Percentiles rank a stretch among this genome's conserved stretches.
Evolutionary conservation across 345 rosid genomes (phyloP).

Genomic region (Euphorbia pulcherrima): DNA sequence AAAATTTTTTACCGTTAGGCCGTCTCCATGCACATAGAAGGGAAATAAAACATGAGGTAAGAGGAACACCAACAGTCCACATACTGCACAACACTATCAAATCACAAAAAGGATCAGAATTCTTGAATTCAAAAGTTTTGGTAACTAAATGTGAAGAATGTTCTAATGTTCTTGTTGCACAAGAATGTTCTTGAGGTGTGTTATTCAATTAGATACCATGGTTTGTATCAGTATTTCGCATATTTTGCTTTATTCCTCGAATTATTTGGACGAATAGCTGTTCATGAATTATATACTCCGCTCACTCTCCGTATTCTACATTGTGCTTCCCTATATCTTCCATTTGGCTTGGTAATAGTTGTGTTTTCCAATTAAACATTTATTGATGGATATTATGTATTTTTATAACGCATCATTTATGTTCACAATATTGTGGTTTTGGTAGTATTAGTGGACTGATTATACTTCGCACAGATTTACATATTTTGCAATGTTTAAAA

Average conservation of each 20-base stretch:
- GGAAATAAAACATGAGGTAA: slow-evolving; percentile 61
- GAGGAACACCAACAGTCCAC: slow-evolving; percentile 49
- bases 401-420: neutral
- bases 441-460: neutral
- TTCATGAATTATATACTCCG: neutral
- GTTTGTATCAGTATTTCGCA: neutral
- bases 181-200: neutral
- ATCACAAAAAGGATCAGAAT: neutral
- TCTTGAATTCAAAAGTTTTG: neutral
- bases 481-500: neutral
- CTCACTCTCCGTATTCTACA: neutral
- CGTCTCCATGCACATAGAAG: slow-evolving; percentile 55
- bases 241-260: neutral
- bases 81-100: slow-evolving; percentile 58
- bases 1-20: slow-evolving; percentile 39
- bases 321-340: too few relatives aligned
- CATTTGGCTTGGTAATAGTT: neutral
- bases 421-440: neutral
- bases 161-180: neutral
- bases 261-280: neutral
- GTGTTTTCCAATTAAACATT: neutral
- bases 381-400: neutral
- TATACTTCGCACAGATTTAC: neutral
- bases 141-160: neutral
- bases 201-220: neutral